Percentiles rank a stretch among this genome's conserved stretches.
phyloP scores from a whole-genome alignment of 2,329 filamentous ascomycete genomes.

The Ramularia endophylla region DNA sequence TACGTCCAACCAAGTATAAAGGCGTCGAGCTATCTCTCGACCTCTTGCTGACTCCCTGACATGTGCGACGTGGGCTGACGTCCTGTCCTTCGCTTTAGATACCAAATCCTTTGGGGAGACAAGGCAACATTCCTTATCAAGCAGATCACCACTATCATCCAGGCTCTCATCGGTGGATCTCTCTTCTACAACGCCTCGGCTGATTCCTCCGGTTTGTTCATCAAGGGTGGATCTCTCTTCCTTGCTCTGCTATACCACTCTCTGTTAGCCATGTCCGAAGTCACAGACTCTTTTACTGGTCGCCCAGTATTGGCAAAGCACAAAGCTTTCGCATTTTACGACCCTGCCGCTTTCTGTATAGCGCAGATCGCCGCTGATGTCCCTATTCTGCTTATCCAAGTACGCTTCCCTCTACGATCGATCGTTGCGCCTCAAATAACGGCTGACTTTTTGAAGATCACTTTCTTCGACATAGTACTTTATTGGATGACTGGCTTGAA shows the following conservation, averaged over 20 bases:
- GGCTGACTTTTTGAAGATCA: too few species aligned
- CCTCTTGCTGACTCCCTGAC: too few species aligned
- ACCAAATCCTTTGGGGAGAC: slow-evolving; percentile 60
- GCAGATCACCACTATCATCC: slow-evolving; percentile 50
- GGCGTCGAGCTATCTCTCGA: too few species aligned
- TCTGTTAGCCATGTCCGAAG: slow-evolving; percentile 59
- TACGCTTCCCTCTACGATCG: neutral
- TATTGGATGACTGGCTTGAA: too few species aligned
- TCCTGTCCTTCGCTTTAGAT: slow-evolving; percentile 52
- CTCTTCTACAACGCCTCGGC: slow-evolving; percentile 59
- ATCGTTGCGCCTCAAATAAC: too few species aligned
- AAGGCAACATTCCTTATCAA: slow-evolving; percentile 55
- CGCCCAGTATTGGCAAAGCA: slow-evolving; percentile 44
- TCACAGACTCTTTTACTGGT: slow-evolving; percentile 47
- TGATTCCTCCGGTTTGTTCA: slow-evolving; percentile 55
- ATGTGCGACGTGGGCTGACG: too few species aligned
- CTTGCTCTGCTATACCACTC: slow-evolving; percentile 51
- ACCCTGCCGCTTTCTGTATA: slow-evolving; percentile 41
- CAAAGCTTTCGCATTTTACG: slow-evolving; percentile 33
- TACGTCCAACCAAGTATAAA: too few species aligned
- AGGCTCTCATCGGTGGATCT: slow-evolving; percentile 58
- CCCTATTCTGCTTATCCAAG: slow-evolving; percentile 41
- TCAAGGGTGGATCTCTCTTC: slow-evolving; percentile 59
- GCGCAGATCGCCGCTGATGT: slow-evolving; percentile 47
- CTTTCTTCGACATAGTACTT: too few species aligned